Base-by-base conservation (phyloP, 768 basidiomycete genomes). In the Sistotremastrum niveocremeum region DNA sequence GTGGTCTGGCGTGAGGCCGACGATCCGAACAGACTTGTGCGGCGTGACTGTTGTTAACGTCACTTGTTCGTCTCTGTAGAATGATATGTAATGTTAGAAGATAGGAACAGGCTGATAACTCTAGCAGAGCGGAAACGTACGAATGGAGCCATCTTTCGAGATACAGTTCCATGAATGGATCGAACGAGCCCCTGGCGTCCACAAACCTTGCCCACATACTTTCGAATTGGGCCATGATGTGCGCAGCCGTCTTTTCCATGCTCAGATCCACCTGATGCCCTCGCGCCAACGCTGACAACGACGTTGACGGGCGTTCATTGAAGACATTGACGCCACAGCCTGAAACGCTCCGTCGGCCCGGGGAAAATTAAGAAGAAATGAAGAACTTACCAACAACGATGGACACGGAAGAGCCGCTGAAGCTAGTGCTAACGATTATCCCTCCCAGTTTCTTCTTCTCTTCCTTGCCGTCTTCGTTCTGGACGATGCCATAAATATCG, bases 321-420 rank as follows among this genome's bases (percentile, higher is more conserved):
- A 84, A 68, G 5, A 93, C 73, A 57, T 99, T 94, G 47, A 97
- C 57, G 3, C 94, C 94, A 54, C 84, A 88, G 2, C 93, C 94
- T 95, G 49, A 2, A 42, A 46, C 12, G 41, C 20, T 20, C 20
- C 20, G 20, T 20, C 20, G 20, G 20, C 9, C 8, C 48, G 39
- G 8, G 51, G 31, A 38, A 41, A 28, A 20, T 34, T n/a, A 42
- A 30, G 39, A 7, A 28, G 12, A 41, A 29, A 37, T 31, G 10
- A 28, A 11, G 37, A 36, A 60, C 79, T 35, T 53, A 89, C 93
- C 93, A 20, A 94, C 74, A 31, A 95, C 73, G 34, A 97, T 65
- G 46, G 86, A 77, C 32, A 82, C 82, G 28, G 71, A 70, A 0
- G 77, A 80, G 1, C 75, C 74, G n/a, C 68, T 65, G 51, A 91